Base-by-base conservation (phyloP, 495 filamentous ascomycete genomes). In the Podospora conica region DNA sequence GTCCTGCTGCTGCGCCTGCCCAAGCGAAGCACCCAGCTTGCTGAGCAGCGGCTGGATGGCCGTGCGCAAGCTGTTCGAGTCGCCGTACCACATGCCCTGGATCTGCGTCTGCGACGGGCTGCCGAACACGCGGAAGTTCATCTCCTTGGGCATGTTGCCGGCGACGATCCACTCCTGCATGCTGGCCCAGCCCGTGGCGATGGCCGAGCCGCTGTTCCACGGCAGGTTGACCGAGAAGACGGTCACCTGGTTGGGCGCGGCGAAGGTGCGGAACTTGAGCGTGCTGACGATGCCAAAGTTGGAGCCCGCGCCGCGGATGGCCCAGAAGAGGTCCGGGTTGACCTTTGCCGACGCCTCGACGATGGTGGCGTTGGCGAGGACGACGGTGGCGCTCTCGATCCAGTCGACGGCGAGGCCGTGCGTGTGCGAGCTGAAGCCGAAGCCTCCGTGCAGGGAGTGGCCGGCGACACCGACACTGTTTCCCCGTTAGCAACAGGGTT, bases 251-350 rank as follows among this genome's bases (percentile, higher is more conserved):
- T 63, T 69, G 1, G 79, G 79, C n/a, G 75, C 74, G 48, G 76
- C 74, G 53, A 82, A 82, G 1, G 80, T 82, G 54, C 77, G 74
- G 70, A 82, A 79, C 55, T 70, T 71, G 68, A 77, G 80, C 60
- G 66, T 71, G 10, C 75, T 67, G 12, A 80, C 80, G 22, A 82
- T 71, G 23, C 80, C 80, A 55, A 81, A 77, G 64, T 76, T 78
- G 6, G 75, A 78, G 2, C 80, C 80, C 0, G 80, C 75, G 15
- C 79, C 80, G 24, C 76, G 72, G 57, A 82, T 66, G 29, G 77
- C 80, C 79, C 78, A 82, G 69, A 79, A 81, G 25, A 81, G 67
- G 5, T 80, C 77, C 18, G 72, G 66, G 64, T 82, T 79, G 60
- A 78, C 75, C 3, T 72, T 80, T 57, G 73, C 73, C 11, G 79